These are phyloP conservation scores for Volvox carteri DNA, from an alignment of 163 green algal genomes.

Conservation along the genomic window DNA sequence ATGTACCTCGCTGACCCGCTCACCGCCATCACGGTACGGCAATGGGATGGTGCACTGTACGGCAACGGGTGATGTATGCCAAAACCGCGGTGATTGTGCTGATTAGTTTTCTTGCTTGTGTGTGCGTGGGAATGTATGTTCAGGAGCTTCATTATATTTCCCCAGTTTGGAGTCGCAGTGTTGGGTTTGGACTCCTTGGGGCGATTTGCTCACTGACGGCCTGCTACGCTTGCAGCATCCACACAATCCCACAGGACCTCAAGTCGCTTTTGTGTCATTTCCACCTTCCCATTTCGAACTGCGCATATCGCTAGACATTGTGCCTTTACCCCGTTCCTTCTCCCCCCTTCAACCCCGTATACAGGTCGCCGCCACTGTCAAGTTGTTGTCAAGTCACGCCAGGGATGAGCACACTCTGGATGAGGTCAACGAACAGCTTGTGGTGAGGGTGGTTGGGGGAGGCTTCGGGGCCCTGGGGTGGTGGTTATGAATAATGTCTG, in stretches of 20 bases:
- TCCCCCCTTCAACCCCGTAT: background rate
- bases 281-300: background rate
- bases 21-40: background rate
- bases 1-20: conserved; percentile 36
- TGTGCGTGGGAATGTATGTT: background rate
- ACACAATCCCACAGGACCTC: background rate
- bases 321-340: background rate
- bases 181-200: background rate
- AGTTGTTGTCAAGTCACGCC: conserved; percentile 67
- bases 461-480: background rate
- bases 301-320: background rate
- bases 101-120: background rate
- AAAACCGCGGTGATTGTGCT: background rate
- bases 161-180: no score
- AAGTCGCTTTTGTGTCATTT: background rate
- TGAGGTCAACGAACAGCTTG: conserved; percentile 53
- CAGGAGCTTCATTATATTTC: background rate
- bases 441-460: conserved; percentile 11
- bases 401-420: conserved; percentile 65
- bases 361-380: conserved; percentile 61
- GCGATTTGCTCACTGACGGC: background rate
- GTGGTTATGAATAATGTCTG: background rate
- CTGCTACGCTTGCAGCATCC: background rate
- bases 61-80: background rate
- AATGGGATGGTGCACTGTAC: no score